phyloP scores from a whole-genome alignment of 305 asterid species.

The Nicotiana rustica region DNA sequence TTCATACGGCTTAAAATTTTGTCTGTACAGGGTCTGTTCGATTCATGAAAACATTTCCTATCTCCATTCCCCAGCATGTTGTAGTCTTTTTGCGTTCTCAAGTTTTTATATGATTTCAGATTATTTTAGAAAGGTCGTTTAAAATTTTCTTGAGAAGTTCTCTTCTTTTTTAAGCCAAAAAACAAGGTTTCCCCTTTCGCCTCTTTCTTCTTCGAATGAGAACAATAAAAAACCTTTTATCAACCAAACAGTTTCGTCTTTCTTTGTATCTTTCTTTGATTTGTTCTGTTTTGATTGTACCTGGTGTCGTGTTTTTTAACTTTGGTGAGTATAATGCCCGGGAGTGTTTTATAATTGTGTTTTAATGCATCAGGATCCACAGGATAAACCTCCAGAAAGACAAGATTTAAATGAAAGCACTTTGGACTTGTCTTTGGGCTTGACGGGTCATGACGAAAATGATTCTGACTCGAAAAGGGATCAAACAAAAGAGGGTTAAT shows the following conservation, averaged over 20 bases:
- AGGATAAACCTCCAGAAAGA: conserved; percentile 51
- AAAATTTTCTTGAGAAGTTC: not conserved
- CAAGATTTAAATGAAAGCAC: conserved; percentile 87
- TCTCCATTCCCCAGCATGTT: not conserved
- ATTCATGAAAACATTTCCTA: not conserved
- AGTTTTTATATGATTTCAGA: not conserved
- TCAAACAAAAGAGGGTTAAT: conserved; percentile 50
- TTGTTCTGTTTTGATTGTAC: conserved; percentile 7
- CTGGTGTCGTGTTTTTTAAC: not conserved
- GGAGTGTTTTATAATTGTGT: not conserved
- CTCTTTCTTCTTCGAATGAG: not conserved
- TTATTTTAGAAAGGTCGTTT: not conserved
- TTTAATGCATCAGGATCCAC: conserved; percentile 49
- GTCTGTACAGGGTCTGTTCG: not conserved
- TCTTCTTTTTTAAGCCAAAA: not conserved
- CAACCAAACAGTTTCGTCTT: not conserved
- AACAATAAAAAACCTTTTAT: not conserved
- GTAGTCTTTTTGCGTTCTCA: not conserved
- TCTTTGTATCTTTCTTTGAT: not conserved
- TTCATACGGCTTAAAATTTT: not conserved
- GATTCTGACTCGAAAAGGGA: conserved; percentile 52
- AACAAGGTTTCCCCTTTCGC: not conserved
- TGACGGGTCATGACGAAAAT: conserved; percentile 61
- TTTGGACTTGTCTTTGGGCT: conserved; percentile 78
- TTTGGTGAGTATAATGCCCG: not conserved